Percentiles rank a stretch among this genome's conserved stretches.
phyloP scores from a whole-genome alignment of 352 stramenopile genomes.

The Pythium volutum region DNA sequence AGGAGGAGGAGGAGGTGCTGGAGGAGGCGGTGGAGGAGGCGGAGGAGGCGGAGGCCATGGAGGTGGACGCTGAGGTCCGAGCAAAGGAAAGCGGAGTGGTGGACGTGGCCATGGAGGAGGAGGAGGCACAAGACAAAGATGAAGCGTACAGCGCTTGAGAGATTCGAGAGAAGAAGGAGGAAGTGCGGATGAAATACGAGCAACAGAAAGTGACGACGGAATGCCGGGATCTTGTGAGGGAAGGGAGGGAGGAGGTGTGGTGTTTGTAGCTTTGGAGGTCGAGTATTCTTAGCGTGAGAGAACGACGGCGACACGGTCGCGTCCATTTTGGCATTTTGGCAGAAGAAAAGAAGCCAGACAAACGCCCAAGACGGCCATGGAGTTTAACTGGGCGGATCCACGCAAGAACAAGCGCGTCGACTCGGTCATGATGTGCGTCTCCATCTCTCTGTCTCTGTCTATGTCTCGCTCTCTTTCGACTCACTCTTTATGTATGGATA shows the following conservation, averaged over 20 bases:
- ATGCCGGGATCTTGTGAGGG: too few relatives aligned
- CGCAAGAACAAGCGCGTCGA: slow-evolving; percentile 76
- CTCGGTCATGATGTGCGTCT: slow-evolving; percentile 71
- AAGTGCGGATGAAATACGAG: background rate
- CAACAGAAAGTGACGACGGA: too few relatives aligned
- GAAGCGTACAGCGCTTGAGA: too few relatives aligned
- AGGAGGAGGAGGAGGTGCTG: background rate
- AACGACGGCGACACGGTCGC: background rate
- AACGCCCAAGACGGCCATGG: slow-evolving; percentile 28
- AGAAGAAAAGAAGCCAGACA: background rate
- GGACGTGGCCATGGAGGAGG: background rate
- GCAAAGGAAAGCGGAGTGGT: background rate
- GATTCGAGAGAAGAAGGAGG: background rate
- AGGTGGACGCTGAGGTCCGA: background rate
- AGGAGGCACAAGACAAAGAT: too few relatives aligned
- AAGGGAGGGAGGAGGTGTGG: too few relatives aligned
- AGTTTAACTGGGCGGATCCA: slow-evolving; percentile 83
- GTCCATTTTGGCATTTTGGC: background rate
- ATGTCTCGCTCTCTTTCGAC: background rate
- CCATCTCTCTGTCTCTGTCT: background rate
- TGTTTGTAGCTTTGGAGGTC: too few relatives aligned
- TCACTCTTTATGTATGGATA: background rate
- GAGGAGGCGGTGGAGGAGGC: background rate
- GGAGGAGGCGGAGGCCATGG: background rate
- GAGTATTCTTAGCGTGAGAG: slow-evolving; percentile 16